Evolutionary conservation across 306 rosid species (phyloP).

Genomic region (Leucaena leucocephala): DNA sequence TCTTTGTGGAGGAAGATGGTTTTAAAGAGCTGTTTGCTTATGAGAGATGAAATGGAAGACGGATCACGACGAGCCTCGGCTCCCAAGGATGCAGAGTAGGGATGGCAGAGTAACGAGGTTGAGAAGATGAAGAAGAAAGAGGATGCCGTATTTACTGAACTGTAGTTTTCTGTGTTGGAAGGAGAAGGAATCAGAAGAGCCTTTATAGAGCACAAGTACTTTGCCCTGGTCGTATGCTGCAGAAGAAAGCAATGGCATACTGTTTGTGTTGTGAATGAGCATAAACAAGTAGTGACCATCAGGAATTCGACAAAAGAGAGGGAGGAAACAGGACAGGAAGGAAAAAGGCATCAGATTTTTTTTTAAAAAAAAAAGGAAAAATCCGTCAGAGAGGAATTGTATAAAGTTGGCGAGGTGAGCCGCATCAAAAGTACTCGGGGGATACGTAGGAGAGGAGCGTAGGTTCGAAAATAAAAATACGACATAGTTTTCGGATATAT

Average conservation of each 20-base stretch:
- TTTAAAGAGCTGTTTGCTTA: slow-evolving; percentile 46
- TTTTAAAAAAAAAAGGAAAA: neutral
- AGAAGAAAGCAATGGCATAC: neutral
- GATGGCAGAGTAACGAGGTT: slow-evolving; percentile 2
- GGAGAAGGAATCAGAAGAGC: neutral
- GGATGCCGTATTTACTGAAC: slow-evolving; percentile 27
- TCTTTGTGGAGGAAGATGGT: slow-evolving; percentile 78
- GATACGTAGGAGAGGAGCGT: neutral
- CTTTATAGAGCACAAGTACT: slow-evolving; percentile 25
- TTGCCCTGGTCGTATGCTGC: neutral
- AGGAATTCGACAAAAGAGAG: neutral
- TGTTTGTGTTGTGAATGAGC: neutral
- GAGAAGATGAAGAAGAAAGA: slow-evolving; percentile 15
- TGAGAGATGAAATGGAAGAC: slow-evolving; percentile 45
- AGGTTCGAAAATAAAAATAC: neutral
- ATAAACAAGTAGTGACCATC: neutral
- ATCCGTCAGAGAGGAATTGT: neutral
- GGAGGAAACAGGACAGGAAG: neutral
- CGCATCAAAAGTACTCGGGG: neutral
- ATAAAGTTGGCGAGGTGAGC: neutral
- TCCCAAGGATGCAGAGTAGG: slow-evolving; percentile 5
- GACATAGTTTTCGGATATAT: neutral
- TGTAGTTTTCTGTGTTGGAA: neutral
- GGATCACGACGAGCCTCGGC: slow-evolving; percentile 30
- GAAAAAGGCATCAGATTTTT: neutral